A percentile compares a stretch with the other conserved stretches of the same genome.
These are phyloP conservation scores for Aspergillus nidulans DNA, from an alignment of 495 filamentous ascomycete species.

Conservation along the genomic window DNA sequence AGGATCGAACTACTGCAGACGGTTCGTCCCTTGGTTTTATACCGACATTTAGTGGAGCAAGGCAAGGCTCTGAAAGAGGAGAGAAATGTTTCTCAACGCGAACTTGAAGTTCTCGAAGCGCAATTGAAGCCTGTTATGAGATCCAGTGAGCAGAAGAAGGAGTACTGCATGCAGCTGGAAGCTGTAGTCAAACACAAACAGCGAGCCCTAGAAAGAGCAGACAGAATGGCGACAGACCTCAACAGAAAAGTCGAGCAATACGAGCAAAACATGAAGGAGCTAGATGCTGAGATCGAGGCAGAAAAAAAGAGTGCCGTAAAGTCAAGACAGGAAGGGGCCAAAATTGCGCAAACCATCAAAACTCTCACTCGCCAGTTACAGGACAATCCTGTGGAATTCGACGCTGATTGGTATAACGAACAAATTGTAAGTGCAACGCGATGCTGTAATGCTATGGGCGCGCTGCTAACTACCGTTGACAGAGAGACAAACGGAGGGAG, in stretches of 20 bases:
- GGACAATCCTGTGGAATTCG: slow-evolving; percentile 48
- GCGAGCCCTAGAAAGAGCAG: slow-evolving; percentile 45
- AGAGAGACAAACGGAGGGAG: slow-evolving; percentile 36
- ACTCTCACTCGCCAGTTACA: slow-evolving; percentile 44
- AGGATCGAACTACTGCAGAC: slow-evolving; percentile 64
- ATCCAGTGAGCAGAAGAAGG: slow-evolving; percentile 61
- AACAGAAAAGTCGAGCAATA: slow-evolving; percentile 45
- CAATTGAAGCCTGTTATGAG: slow-evolving; percentile 64
- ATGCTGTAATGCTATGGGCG: background rate
- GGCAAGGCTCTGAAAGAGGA: slow-evolving; percentile 42
- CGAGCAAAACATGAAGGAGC: slow-evolving; percentile 51
- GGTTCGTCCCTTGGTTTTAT: slow-evolving; percentile 61
- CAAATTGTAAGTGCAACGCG: slow-evolving; percentile 32
- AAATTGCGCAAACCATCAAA: slow-evolving; percentile 38
- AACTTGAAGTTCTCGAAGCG: slow-evolving; percentile 52
- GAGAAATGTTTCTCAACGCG: slow-evolving; percentile 41
- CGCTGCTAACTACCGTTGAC: slow-evolving; percentile 17
- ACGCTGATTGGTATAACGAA: slow-evolving; percentile 51
- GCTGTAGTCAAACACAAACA: slow-evolving; percentile 50
- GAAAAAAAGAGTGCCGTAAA: slow-evolving; percentile 50
- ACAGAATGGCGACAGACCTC: slow-evolving; percentile 48
- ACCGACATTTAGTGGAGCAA: slow-evolving; percentile 35
- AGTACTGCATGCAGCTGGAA: slow-evolving; percentile 49
- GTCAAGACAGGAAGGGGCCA: slow-evolving; percentile 47
- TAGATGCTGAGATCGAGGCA: slow-evolving; percentile 50